Evolutionary conservation across 1,284 basidiomycete species (phyloP).

Genomic region (Ceratorhiza oryzae-sativae): DNA sequence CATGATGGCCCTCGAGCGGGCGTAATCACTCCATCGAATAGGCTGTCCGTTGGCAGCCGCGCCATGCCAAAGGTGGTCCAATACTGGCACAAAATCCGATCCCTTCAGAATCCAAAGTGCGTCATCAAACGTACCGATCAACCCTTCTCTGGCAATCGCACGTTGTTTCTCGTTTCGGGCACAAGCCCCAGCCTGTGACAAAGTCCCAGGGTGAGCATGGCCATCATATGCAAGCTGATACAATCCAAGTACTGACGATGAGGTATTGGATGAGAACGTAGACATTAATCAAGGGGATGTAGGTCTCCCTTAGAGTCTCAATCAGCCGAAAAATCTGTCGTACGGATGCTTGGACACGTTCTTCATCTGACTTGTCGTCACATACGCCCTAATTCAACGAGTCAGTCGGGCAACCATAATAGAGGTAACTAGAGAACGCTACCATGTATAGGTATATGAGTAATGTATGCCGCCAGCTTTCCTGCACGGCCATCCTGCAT

Average conservation of each 20-base stretch:
- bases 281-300: neutral
- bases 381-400: neutral
- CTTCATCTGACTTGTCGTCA: neutral
- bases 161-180: slow-evolving; percentile 12
- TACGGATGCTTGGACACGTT: slow-evolving; percentile 2
- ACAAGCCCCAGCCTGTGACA: slow-evolving; percentile 4
- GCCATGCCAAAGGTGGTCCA: slow-evolving; percentile 24
- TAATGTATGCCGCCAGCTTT: slow-evolving; percentile 3
- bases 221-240: neutral
- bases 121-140: neutral
- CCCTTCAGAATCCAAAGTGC: neutral
- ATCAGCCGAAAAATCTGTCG: slow-evolving; percentile 1
- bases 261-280: slow-evolving; percentile 1
- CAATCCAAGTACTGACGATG: neutral
- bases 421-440: too few relatives aligned
- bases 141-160: neutral
- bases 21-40: slow-evolving; percentile 21
- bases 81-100: slow-evolving; percentile 6
- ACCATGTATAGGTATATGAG: slow-evolving; percentile 8
- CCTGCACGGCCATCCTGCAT: neutral
- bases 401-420: neutral
- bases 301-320: neutral
- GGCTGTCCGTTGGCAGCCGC: slow-evolving; percentile 3
- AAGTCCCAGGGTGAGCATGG: neutral
- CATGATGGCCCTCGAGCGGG: neutral